phyloP scores from a whole-genome alignment of 805 yeast genomes.

The Starmerella cellae region DNA sequence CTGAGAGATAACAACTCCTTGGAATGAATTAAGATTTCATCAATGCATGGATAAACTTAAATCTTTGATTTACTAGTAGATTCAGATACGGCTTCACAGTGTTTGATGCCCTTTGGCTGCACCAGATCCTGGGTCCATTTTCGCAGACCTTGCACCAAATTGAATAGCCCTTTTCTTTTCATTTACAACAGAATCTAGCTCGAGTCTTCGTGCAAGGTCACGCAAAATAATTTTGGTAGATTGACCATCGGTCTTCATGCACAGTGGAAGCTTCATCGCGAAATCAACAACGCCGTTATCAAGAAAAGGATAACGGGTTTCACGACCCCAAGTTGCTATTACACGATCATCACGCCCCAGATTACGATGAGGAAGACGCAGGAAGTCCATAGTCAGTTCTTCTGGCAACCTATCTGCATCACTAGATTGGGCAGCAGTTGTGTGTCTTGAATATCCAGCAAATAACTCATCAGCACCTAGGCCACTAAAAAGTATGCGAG shows the following conservation, averaged over 20 bases:
- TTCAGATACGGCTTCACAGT: too few species aligned
- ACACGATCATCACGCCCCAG: constrained; percentile 88
- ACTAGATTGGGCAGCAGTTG: constrained; percentile 23
- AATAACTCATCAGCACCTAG: constrained; percentile 94
- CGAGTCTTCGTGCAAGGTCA: constrained; percentile 38
- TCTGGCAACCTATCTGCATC: constrained; percentile 35
- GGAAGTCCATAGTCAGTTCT: constrained; percentile 60
- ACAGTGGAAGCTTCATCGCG: constrained; percentile 26
- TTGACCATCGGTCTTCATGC: constrained; percentile 31
- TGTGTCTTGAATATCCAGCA: constrained; percentile 90
- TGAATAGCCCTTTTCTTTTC: constrained; percentile 93
- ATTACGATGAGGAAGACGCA: constrained; percentile 63
- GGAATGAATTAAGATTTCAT: too few species aligned
- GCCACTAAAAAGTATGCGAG: constrained; percentile 70
- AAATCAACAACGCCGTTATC: constrained; percentile 45
- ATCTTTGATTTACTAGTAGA: too few species aligned
- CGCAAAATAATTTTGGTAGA: constrained; percentile 40
- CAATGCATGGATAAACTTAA: too few species aligned
- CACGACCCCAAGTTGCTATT: constrained; percentile 75
- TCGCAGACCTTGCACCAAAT: constrained; percentile 92
- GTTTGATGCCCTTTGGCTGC: constrained; percentile 53
- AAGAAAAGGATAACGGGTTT: constrained; percentile 74
- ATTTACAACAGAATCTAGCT: constrained; percentile 41
- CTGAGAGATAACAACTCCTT: too few species aligned
- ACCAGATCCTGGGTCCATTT: constrained; percentile 70